Percentiles rank a stretch among this genome's conserved stretches.
phyloP scores from a whole-genome alignment of 306 rosid genomes.

The Leucaena leucocephala region DNA sequence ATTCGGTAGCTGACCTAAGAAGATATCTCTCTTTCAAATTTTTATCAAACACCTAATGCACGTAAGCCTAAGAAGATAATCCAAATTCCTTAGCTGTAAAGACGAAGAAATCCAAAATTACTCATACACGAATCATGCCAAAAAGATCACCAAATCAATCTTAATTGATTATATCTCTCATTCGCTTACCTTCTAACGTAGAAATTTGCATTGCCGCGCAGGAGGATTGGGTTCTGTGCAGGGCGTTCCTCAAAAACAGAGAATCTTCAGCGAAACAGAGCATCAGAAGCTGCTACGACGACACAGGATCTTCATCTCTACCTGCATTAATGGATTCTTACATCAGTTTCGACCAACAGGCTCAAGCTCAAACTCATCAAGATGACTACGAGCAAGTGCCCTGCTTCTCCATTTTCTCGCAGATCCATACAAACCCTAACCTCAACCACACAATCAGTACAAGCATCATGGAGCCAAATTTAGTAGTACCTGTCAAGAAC shows the following conservation, averaged over 20 bases:
- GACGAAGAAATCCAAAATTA: neutral
- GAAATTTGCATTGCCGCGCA: conserved; percentile 27
- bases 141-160: neutral
- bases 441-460: conserved; percentile 37
- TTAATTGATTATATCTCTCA: neutral
- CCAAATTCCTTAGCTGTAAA: conserved; percentile 35
- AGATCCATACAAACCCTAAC: conserved; percentile 55
- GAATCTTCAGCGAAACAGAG: conserved; percentile 49
- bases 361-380: conserved; percentile 35
- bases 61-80: conserved; percentile 26
- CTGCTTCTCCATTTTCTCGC: conserved; percentile 94
- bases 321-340: conserved; percentile 87
- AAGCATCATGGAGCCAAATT: conserved; percentile 46
- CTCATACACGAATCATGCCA: neutral
- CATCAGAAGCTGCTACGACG: conserved; percentile 64
- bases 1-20: conserved; percentile 66
- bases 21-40: conserved; percentile 35
- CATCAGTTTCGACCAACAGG: conserved; percentile 68
- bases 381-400: conserved; percentile 83
- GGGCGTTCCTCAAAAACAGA: conserved; percentile 73
- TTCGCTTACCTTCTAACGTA: conserved; percentile 22
- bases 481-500: conserved; percentile 28
- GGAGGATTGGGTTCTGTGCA: conserved; percentile 94
- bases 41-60: conserved; percentile 39
- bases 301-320: conserved; percentile 62